phyloP scores from a whole-genome alignment of 108 stramenopile genomes.

The Pseudonitzschia delicatissima region DNA sequence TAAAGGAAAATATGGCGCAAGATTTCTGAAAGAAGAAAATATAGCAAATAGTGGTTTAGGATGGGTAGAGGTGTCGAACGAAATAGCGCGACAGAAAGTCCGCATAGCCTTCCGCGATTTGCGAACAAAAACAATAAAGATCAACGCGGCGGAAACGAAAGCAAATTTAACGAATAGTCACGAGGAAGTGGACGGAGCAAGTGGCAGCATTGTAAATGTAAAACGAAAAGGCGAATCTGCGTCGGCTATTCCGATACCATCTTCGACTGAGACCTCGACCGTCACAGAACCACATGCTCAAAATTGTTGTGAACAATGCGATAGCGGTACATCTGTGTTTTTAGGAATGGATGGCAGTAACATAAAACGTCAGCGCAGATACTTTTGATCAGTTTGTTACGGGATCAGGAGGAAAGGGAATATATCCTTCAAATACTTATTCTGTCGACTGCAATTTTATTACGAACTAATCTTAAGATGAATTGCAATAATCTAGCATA shows the following conservation, averaged over 20 bases:
- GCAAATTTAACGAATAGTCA: too few species aligned
- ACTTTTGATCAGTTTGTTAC: too few species aligned
- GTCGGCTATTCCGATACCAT: neutral
- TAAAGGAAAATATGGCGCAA: slow-evolving; percentile 4
- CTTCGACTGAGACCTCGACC: neutral
- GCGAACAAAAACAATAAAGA: neutral
- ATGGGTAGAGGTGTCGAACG: slow-evolving; percentile 7
- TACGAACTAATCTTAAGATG: too few species aligned
- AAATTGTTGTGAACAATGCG: neutral
- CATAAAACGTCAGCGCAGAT: neutral
- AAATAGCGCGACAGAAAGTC: slow-evolving; percentile 3
- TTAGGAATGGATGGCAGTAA: slow-evolving; percentile 1
- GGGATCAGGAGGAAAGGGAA: too few species aligned
- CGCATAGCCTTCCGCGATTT: slow-evolving; percentile 11
- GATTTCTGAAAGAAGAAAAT: slow-evolving; percentile 25
- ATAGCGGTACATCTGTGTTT: slow-evolving; percentile 5
- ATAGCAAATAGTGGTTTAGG: neutral
- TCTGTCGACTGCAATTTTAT: too few species aligned
- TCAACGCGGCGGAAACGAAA: neutral
- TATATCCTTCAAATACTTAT: too few species aligned
- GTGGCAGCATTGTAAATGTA: neutral
- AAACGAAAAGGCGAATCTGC: neutral
- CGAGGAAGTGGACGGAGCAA: neutral
- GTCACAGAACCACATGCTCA: neutral
- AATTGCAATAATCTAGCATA: too few species aligned